Evolutionary conservation across 2,329 filamentous ascomycete genomes (phyloP), one percentile per base, ranked within the genome.

Genomic region (Cercospora citrullina): DNA sequence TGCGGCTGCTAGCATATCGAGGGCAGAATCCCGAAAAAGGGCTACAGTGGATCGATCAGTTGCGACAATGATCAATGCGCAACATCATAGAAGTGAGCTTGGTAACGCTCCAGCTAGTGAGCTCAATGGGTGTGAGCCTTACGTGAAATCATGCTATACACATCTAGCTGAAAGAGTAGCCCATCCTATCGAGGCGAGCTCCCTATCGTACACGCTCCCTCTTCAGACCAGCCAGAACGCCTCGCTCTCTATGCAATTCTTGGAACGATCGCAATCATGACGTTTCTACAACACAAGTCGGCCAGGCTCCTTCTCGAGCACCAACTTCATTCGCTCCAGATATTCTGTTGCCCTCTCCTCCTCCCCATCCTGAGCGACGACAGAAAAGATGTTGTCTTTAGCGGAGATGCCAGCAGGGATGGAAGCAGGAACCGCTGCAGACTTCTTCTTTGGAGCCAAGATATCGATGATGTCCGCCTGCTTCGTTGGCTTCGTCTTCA

Each of bases 391-490:
- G 78, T 96, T 96, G 64, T 87, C 82, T 14, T 89, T 87, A 3
- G 83, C 74, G 48, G 76, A 78, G 4, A 77, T 78, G 60, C 75
- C 75, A 57, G 72, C 69, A 66, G 72, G 76, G 51, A 68, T 70
- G 21, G 72, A 68, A 12, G 64, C 42, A 21, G 62, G 79, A 76
- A 75, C 76, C 79, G 67, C 64, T 68, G 62, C 71, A 60, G 72
- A 63, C 71, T 75, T 79, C 28, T 67, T 79, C 42, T 84, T 87
- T 28, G 74, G 64, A 4, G 87, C 82, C 33, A 97, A 86, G 57
- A 97, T 84, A 77, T 98, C 95, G 73, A 97, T 89, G 62, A 98
- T 89, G 78, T 98, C 94, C 21, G 84, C 74, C 77, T 88, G 86
- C 74, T 84, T 83, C n/a, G 80, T 72, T 39, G 61, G 68, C 55